Base-by-base conservation (phyloP, 192 early-diverging fungal species). In the Pecoramyces ruminantium region DNA sequence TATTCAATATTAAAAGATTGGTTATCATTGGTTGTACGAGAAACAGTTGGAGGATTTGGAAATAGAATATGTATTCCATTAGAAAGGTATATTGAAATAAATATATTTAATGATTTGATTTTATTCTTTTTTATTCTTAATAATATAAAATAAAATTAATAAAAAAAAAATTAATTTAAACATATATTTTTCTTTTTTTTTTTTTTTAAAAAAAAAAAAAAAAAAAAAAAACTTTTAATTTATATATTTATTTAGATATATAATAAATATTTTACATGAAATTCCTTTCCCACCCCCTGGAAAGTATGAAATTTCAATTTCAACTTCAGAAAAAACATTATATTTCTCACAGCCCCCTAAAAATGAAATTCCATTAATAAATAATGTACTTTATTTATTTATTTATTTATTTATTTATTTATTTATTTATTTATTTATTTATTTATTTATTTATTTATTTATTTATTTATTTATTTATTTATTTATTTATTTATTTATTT, bases 211-310 rank as follows among this genome's bases (percentile, higher is more conserved):
- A n/a, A n/a, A n/a, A n/a, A n/a, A n/a, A n/a, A n/a, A n/a, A n/a
- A n/a, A n/a, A n/a, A n/a, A n/a, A n/a, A n/a, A n/a, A n/a, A n/a
- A n/a, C n/a, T n/a, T n/a, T n/a, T n/a, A n/a, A n/a, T n/a, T 77
- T 16, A 87, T 77, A n/a, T 38, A 18, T 17, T 13, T 78, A 77
- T 78, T 67, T 82, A 92, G 92, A 79, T 90, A 86, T 77, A 84
- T 94, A 16, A 80, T 86, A 25, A 94, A 95, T 81, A 81, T 95
- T 29, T 86, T 95, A 18, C 85, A 90, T 79, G 92, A 95, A 80
- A 84, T 95, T 16, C 92, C 89, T 40, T 77, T 94, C 28, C 94
- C 94, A n/a, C 93, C 94, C 15, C 92, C 92, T 40, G 94, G 94
- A 17, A 92, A 91, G 80, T 86, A 93, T 29, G 94, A 95, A 82